Evolutionary conservation across 768 basidiomycete species (phyloP), one percentile per base, ranked within the genome.

Genomic region (Phanerodontia chrysosporium): DNA sequence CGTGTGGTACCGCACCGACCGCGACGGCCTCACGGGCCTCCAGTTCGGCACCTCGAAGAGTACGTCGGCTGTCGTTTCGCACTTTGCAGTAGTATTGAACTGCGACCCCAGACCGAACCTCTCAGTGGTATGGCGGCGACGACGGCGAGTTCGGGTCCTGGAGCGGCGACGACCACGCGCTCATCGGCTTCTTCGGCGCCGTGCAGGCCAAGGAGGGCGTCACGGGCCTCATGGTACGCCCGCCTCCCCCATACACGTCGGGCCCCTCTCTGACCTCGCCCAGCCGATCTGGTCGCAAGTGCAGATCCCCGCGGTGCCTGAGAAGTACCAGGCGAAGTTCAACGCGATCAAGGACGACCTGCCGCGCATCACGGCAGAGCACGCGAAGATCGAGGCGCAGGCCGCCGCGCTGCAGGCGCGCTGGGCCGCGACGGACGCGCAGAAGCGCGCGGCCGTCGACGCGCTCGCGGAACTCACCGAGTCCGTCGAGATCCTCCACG

Each of bases 41-140:
- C 53, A 44, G 53, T 42, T 55, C 32, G 36, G n/a, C 18, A 55
- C 53, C 2, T 55, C 53, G 14, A 55, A 55, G 27, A 24, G 53
- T 55, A 24, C 18, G 53, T 35, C 32, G 14, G 10, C 39, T 9
- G 39, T 4, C 39, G 9, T 42, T 42, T 4, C 9, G 22, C 13
- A 30, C n/a, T n/a, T 18, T 30, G 21, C 29, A 3, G 28, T 5
- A 21, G 14, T 52, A 51, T 27, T 10, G 9, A 8, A 6, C n/a
- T 3, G 10, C 16, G 51, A 12, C 21, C 32, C 6, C 24, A 55
- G 53, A 18, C n/a, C 36, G 35, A 2, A 21, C 18, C 13, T 36
- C 32, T 8, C 12, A 8, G 14, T 55, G 53, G 53, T 55, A 39
- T 35, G 53, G 53, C 12, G 4, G 5, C 16, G 24, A 28, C 12